Evolutionary conservation across 352 stramenopile species (phyloP).

Genomic region (Phytophthora idaei): DNA sequence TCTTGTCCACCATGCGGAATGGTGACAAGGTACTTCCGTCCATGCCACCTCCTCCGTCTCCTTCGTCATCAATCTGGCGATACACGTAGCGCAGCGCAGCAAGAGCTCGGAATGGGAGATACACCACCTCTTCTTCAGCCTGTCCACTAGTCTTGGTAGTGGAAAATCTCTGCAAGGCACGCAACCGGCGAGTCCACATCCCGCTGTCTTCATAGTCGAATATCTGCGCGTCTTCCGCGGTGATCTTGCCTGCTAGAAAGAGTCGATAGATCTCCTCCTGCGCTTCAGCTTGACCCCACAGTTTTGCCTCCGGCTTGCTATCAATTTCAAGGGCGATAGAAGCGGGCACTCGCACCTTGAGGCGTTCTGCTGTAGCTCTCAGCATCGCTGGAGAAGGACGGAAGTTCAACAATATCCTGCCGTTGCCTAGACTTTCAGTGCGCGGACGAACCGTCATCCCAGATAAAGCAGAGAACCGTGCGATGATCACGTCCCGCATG

Average conservation of each 20-base stretch:
- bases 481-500: slow-evolving; percentile 67
- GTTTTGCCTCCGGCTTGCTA: slow-evolving; percentile 40
- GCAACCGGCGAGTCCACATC: slow-evolving; percentile 75
- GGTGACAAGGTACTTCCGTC: slow-evolving; percentile 39
- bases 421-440: slow-evolving; percentile 13
- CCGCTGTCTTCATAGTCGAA: slow-evolving; percentile 58
- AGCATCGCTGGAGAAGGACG: slow-evolving; percentile 54
- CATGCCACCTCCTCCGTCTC: slow-evolving; percentile 20
- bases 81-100: slow-evolving; percentile 72
- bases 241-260: slow-evolving; percentile 70
- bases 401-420: slow-evolving; percentile 53
- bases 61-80: slow-evolving; percentile 59
- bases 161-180: slow-evolving; percentile 50
- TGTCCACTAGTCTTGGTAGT: slow-evolving; percentile 1
- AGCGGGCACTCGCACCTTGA: slow-evolving; percentile 50
- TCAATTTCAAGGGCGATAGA: slow-evolving; percentile 63
- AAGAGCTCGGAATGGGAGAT: slow-evolving; percentile 59
- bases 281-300: slow-evolving; percentile 45
- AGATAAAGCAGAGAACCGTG: slow-evolving; percentile 59
- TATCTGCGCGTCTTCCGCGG: slow-evolving; percentile 62
- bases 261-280: slow-evolving; percentile 76
- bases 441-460: slow-evolving; percentile 34
- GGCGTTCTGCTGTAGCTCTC: slow-evolving; percentile 46
- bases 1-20: slow-evolving; percentile 82
- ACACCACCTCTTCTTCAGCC: slow-evolving; percentile 22